A percentile compares a stretch with the other conserved stretches of the same genome.
Evolutionary conservation across 495 filamentous ascomycete genomes (phyloP).

Genomic region (Penicillium psychrofluorescens): DNA sequence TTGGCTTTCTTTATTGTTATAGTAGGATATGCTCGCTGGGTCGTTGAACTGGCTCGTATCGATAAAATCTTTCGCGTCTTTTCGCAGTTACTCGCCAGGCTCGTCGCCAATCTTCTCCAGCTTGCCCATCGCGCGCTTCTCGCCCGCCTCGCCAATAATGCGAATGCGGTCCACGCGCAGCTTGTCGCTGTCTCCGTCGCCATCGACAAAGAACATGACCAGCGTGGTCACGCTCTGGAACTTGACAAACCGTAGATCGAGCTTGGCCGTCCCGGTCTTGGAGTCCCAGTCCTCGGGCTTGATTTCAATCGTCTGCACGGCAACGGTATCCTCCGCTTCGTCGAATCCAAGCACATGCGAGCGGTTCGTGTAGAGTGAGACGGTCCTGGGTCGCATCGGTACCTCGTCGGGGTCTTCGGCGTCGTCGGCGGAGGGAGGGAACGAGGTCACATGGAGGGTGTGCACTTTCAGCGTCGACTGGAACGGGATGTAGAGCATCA

Average conservation of each 20-base stretch:
- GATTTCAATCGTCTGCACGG: constrained; percentile 71
- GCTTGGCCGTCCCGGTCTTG: constrained; percentile 74
- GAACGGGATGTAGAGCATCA: constrained; percentile 92
- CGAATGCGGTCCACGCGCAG: constrained; percentile 77
- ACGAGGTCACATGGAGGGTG: constrained; percentile 80
- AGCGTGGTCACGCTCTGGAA: constrained; percentile 88
- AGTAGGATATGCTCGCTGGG: no score
- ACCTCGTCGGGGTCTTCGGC: constrained; percentile 52
- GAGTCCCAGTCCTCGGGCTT: constrained; percentile 74
- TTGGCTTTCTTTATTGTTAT: no score
- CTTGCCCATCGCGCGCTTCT: constrained; percentile 89
- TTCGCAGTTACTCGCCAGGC: constrained; percentile 45
- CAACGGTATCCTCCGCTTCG: constrained; percentile 77
- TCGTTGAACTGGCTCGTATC: neutral
- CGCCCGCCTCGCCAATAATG: constrained; percentile 84
- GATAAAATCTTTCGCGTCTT: neutral
- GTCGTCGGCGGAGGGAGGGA: constrained; percentile 46
- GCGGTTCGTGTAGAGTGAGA: constrained; percentile 80
- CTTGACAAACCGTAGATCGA: constrained; percentile 87
- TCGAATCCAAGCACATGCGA: constrained; percentile 89
- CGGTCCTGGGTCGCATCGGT: constrained; percentile 78
- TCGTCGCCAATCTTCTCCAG: constrained; percentile 91
- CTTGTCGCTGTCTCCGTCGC: constrained; percentile 80
- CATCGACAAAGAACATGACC: constrained; percentile 84
- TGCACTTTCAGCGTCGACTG: constrained; percentile 85